Conservation (phyloP, 768 basidiomycete genomes). For the Suillus clintonianus region DNA sequence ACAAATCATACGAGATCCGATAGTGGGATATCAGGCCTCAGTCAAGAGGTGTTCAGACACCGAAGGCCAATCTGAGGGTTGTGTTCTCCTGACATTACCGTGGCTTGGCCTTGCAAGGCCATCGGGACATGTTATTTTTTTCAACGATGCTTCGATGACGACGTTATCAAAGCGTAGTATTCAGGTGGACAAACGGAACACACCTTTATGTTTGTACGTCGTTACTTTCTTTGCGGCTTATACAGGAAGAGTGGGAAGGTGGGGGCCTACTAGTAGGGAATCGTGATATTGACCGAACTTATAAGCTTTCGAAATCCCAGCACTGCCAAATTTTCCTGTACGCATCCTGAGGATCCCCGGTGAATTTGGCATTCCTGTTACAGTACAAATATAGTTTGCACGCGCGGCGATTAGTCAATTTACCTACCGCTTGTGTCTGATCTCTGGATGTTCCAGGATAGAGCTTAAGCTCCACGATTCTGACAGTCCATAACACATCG, state of each 20-base stretch:
- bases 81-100: neutral
- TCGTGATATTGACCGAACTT: neutral
- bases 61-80: neutral
- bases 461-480: too few species aligned
- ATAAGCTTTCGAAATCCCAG: neutral
- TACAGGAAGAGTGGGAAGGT: neutral
- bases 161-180: neutral
- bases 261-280: neutral
- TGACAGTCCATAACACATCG: too few species aligned
- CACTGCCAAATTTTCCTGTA: too few species aligned
- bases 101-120: neutral
- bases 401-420: too few species aligned
- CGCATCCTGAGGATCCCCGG: too few species aligned
- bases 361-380: too few species aligned
- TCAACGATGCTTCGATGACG: neutral
- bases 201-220: neutral
- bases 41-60: neutral
- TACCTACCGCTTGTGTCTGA: too few species aligned
- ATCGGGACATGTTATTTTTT: neutral
- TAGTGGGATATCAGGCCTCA: neutral
- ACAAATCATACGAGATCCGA: neutral
- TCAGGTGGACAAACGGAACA: neutral
- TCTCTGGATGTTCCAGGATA: too few species aligned
- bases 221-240: neutral
- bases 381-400: too few species aligned